Evolutionary conservation across 2,329 filamentous ascomycete species (phyloP).

Genomic region (Mycosphaerelloides madeirae): DNA sequence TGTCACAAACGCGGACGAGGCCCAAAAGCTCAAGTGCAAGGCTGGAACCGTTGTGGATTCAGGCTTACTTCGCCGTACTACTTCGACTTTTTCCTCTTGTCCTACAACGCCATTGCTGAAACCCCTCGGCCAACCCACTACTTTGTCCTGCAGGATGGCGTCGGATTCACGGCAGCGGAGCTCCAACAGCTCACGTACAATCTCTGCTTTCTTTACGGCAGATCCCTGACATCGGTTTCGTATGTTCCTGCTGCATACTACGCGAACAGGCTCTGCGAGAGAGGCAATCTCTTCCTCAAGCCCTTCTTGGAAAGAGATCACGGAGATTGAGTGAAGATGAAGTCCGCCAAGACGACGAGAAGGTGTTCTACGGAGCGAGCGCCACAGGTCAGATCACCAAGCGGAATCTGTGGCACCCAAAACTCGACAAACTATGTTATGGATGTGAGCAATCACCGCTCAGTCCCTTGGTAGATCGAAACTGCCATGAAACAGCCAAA

Average conservation of each 20-base stretch:
- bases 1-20: slow-evolving; percentile 43
- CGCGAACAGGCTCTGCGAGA: slow-evolving; percentile 38
- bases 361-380: background rate
- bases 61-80: slow-evolving; percentile 22
- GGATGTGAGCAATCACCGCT: slow-evolving; percentile 12
- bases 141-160: slow-evolving; percentile 30
- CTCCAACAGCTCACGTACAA: slow-evolving; percentile 28
- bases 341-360: background rate
- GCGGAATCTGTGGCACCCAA: slow-evolving; percentile 25
- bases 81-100: slow-evolving; percentile 36
- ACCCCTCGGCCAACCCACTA: slow-evolving; percentile 34
- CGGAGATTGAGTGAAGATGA: slow-evolving; percentile 7
- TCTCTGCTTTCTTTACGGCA: slow-evolving; percentile 34
- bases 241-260: slow-evolving; percentile 38
- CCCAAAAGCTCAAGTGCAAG: slow-evolving; percentile 46
- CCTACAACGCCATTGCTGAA: slow-evolving; percentile 29
- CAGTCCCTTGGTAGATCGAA: slow-evolving; percentile 1
- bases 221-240: slow-evolving; percentile 30
- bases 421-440: slow-evolving; percentile 29
- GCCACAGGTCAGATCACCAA: background rate
- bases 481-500: background rate
- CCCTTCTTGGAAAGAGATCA: slow-evolving; percentile 43
- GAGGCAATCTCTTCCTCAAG: slow-evolving; percentile 30
- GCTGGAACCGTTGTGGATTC: slow-evolving; percentile 32
- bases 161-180: slow-evolving; percentile 14